A percentile compares a stretch with the other conserved stretches of the same genome.
Evolutionary conservation across 257 asterid species (phyloP).

Genomic region (Coffea canephora): DNA sequence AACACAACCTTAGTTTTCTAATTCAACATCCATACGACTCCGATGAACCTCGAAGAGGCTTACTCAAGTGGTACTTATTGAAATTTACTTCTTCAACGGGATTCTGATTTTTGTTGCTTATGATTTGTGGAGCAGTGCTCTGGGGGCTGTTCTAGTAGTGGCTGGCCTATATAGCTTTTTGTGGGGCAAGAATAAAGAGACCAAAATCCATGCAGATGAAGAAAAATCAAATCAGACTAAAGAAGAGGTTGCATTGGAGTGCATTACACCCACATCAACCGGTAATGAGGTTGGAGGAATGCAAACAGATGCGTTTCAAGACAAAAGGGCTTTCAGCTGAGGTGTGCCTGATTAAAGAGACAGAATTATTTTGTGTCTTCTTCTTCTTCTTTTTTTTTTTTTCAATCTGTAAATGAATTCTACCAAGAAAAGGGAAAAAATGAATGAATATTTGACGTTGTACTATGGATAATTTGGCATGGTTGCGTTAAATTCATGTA

Average conservation of each 20-base stretch:
- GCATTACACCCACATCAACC: constrained; percentile 20
- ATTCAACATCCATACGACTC: not conserved
- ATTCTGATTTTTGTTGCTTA: not conserved
- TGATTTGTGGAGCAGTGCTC: constrained; percentile 24
- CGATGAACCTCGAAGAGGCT: too few species aligned
- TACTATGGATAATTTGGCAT: too few species aligned
- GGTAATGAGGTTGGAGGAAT: constrained; percentile 8
- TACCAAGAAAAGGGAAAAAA: too few species aligned
- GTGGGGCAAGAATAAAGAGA: constrained; percentile 55
- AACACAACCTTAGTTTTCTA: not conserved
- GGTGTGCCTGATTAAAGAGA: not conserved
- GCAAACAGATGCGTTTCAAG: not conserved
- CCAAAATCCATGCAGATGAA: constrained; percentile 3
- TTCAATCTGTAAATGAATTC: not conserved
- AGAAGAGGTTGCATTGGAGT: constrained; percentile 25
- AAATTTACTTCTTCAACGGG: not conserved
- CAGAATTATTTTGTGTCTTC: not conserved
- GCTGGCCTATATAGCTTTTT: constrained; percentile 50
- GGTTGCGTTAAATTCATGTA: too few species aligned
- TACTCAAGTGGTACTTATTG: too few species aligned
- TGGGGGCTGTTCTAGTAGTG: constrained; percentile 45
- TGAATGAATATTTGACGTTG: too few species aligned
- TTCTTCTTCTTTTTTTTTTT: not conserved
- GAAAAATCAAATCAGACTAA: constrained; percentile 12
- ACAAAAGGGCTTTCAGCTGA: not conserved